Conservation (phyloP, 148 eudicot species). For the Talinum fruticosum region DNA sequence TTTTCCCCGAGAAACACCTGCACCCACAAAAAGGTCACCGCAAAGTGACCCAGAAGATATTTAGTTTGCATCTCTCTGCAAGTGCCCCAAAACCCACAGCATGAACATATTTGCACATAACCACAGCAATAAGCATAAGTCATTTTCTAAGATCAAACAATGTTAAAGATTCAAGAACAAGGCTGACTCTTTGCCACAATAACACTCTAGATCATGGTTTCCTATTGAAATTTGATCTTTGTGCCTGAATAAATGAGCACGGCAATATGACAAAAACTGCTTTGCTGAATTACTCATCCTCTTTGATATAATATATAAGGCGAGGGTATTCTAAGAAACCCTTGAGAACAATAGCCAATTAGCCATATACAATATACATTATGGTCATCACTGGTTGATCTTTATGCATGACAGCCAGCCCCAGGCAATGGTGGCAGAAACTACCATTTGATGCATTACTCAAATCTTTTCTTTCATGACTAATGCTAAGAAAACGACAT, state of each 20-base stretch:
- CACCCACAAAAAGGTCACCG: constrained; percentile 14
- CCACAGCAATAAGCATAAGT: background rate
- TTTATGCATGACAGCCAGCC: background rate
- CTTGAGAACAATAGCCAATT: background rate
- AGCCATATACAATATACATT: background rate
- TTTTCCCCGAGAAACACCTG: constrained; percentile 97
- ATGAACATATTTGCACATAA: background rate
- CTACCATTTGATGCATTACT: background rate
- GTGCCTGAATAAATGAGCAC: too few species aligned
- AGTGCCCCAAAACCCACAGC: background rate
- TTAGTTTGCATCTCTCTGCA: background rate
- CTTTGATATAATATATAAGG: background rate
- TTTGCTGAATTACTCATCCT: background rate
- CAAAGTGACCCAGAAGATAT: background rate
- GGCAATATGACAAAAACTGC: background rate
- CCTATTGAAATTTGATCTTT: too few species aligned
- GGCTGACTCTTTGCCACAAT: too few species aligned
- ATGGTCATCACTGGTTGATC: background rate
- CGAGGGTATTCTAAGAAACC: background rate
- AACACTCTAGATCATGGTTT: too few species aligned
- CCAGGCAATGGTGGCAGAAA: background rate
- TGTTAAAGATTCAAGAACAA: background rate
- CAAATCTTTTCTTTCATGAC: background rate
- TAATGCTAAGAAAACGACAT: background rate
- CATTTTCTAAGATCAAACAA: background rate